These are phyloP conservation scores for Acacia melanoxylon DNA, from an alignment of 306 rosid genomes.

Conservation along the genomic window DNA sequence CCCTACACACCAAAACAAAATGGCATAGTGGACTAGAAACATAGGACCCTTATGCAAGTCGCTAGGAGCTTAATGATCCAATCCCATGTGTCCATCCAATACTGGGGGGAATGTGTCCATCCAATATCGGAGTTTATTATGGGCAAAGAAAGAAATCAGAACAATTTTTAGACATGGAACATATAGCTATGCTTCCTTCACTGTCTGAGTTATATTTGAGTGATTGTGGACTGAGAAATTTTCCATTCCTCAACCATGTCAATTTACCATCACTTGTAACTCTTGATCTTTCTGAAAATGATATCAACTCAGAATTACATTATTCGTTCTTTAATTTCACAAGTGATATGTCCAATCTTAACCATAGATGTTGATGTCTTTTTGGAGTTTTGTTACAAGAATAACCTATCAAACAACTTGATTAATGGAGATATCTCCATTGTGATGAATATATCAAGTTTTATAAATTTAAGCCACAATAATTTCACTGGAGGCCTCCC, in stretches of 20 bases:
- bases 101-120: no score
- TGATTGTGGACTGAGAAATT: background rate
- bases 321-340: background rate
- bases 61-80: no score
- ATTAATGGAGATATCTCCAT: conserved; percentile 2
- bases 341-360: background rate
- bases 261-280: conserved; percentile 23
- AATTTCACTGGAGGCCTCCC: conserved; percentile 18
- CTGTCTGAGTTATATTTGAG: background rate
- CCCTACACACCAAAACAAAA: no score
- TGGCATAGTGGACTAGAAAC: no score
- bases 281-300: conserved; percentile 21
- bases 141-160: no score
- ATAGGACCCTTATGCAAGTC: no score
- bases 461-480: background rate
- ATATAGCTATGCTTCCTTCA: background rate
- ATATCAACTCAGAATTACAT: conserved; percentile 15
- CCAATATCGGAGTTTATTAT: no score
- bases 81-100: no score
- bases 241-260: background rate
- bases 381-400: no score
- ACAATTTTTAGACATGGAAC: no score
- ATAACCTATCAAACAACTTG: background rate
- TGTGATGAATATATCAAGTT: no score
- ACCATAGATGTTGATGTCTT: no score